Evolutionary conservation across 148 eudicot species (phyloP).

Genomic region (Nepenthes mirabilis): DNA sequence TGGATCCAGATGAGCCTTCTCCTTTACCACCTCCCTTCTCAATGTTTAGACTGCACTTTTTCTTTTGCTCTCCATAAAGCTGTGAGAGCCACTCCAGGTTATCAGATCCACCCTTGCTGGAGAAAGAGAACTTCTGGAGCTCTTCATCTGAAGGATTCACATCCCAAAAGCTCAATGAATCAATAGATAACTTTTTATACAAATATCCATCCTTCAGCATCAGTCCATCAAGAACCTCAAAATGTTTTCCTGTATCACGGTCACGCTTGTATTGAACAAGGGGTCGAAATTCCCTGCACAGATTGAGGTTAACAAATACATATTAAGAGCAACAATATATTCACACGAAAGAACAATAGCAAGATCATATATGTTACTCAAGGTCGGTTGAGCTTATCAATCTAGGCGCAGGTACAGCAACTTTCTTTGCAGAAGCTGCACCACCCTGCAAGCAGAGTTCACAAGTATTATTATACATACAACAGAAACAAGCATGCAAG

Average conservation of each 20-base stretch:
- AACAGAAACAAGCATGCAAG: no score
- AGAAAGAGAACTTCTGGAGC: constrained; percentile 60
- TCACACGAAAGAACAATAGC: constrained; percentile 2
- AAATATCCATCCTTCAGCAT: constrained; percentile 87
- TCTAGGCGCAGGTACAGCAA: constrained; percentile 61
- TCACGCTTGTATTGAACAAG: constrained; percentile 75
- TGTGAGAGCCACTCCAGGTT: constrained; percentile 79
- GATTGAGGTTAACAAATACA: constrained; percentile 9
- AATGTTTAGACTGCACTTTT: constrained; percentile 13
- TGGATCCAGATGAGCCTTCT: constrained; percentile 65
- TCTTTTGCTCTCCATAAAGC: constrained; percentile 76
- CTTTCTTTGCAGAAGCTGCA: constrained; percentile 46
- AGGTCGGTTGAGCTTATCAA: constrained; percentile 71
- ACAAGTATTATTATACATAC: no score
- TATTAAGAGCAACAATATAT: constrained; percentile 3
- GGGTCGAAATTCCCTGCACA: constrained; percentile 81
- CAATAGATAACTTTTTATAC: constrained; percentile 65
- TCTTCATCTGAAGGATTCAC: constrained; percentile 75
- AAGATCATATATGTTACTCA: constrained; percentile 40
- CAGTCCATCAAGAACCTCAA: constrained; percentile 78
- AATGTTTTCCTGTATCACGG: constrained; percentile 64
- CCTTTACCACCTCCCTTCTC: constrained; percentile 59
- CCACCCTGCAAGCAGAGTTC: constrained; percentile 34
- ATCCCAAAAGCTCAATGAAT: constrained; percentile 71
- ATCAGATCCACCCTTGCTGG: constrained; percentile 51